Evolutionary conservation across 371 early-diverging fungal genomes (phyloP).

Genomic region (Mortierella sp.): DNA sequence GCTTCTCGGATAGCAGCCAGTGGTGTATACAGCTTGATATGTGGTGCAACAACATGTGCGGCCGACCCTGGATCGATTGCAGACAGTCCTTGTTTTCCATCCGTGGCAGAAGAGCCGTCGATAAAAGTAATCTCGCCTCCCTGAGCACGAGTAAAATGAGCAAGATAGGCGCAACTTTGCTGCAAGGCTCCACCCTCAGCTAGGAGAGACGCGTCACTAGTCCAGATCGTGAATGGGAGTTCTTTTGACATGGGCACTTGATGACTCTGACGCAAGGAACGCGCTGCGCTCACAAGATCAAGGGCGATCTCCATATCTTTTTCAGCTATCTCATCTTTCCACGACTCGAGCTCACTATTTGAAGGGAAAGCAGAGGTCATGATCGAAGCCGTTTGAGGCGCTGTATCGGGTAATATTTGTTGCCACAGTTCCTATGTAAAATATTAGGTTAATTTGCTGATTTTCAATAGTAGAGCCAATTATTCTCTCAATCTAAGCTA

Average conservation of each 20-base stretch:
- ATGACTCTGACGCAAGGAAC: slow-evolving; percentile 74
- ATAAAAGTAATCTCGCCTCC: slow-evolving; percentile 28
- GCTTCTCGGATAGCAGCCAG: slow-evolving; percentile 36
- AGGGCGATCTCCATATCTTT: slow-evolving; percentile 68
- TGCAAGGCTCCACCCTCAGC: slow-evolving; percentile 45
- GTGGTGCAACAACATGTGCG: slow-evolving; percentile 31
- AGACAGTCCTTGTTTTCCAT: slow-evolving; percentile 11
- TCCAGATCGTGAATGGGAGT: slow-evolving; percentile 67
- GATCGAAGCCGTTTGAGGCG: slow-evolving; percentile 57
- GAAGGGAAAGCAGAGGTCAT: slow-evolving; percentile 71
- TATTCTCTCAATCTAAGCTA: slow-evolving; percentile 15
- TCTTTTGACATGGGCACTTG: slow-evolving; percentile 65
- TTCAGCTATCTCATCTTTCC: slow-evolving; percentile 64
- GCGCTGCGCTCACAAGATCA: slow-evolving; percentile 71
- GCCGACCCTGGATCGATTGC: slow-evolving; percentile 15
- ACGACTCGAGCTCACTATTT: slow-evolving; percentile 42
- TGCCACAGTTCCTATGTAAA: slow-evolving; percentile 64
- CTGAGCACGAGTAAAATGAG: slow-evolving; percentile 35
- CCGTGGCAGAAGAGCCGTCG: slow-evolving; percentile 17
- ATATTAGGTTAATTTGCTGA: neutral
- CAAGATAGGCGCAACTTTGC: slow-evolving; percentile 25
- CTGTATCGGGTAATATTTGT: slow-evolving; percentile 56
- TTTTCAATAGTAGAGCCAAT: neutral
- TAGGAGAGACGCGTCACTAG: slow-evolving; percentile 50
- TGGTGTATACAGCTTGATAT: slow-evolving; percentile 43